Evolutionary conservation across 768 basidiomycete species (phyloP), one percentile per base, ranked within the genome.

Genomic region (Xerocomellus intermedius): DNA sequence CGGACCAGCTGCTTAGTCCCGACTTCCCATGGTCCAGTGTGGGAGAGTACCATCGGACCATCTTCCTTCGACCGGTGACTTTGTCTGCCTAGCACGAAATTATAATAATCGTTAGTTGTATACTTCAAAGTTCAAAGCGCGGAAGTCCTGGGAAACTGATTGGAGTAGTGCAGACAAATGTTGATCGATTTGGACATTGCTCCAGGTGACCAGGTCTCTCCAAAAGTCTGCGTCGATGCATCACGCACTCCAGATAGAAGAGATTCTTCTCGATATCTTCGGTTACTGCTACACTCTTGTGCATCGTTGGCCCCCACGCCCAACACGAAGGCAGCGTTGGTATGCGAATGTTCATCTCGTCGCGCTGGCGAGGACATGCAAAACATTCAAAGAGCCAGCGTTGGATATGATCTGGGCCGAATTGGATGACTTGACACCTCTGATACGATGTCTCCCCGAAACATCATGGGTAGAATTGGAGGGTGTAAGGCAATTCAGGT

Each of bases 241-340:
- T 32, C 55, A 12, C 19, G 42, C 43, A 26, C 49, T 61, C 21
- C 4, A 19, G 14, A 33, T 62, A 22, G 41, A 58, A 2, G 61
- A 62, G 16, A 58, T 62, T 9, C 39, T 62, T 9, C 28, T 54
- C 41, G n/a, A 47, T 10, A 55, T 62, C 33, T 62, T 62, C 32
- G 7, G n/a, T 12, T 38, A 43, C 28, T 61, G 60, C 32, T 22
- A 16, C 17, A 19, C 22, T 2, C 1, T 26, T 10, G 22, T 13
- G 14, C 8, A 4, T 14, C 41, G 17, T n/a, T n/a, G 30, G 30
- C 30, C 22, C 9, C n/a, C 30, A 24, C 13, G 8, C 7, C 8
- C 8, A 12, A 12, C 16, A n/a, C 5, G 12, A 47, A 19, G 8
- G 26, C 37, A n/a, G 1, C 10, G 8, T n/a, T 30, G 21, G 24